A percentile compares a stretch with the other conserved stretches of the same genome.
These are phyloP conservation scores for Pelagophyceae sp. DNA, from an alignment of 352 stramenopile genomes.

Conservation along the genomic window DNA sequence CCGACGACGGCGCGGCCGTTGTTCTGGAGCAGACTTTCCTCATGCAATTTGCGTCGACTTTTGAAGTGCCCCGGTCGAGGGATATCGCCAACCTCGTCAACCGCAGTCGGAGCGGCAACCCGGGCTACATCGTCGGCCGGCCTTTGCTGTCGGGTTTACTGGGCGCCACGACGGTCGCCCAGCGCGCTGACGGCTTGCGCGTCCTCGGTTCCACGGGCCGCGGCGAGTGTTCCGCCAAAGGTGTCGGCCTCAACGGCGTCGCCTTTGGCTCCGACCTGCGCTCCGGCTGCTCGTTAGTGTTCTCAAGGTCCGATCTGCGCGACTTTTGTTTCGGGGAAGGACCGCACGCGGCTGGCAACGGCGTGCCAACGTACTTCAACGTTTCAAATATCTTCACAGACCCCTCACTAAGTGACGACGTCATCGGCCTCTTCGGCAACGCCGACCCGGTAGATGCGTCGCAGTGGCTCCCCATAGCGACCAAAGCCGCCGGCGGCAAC, in stretches of 20 bases:
- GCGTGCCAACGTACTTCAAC: constrained; percentile 16
- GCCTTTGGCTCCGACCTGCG: neutral
- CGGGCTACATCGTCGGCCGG: constrained; percentile 41
- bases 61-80: constrained; percentile 9
- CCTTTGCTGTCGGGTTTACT: constrained; percentile 37
- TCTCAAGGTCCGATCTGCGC: neutral
- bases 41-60: constrained; percentile 27
- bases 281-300: neutral
- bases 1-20: constrained; percentile 7
- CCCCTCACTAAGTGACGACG: neutral
- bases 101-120: constrained; percentile 41
- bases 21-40: constrained; percentile 26
- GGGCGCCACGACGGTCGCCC: neutral
- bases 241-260: neutral
- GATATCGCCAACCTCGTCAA: constrained; percentile 37
- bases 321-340: constrained; percentile 8
- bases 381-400: neutral
- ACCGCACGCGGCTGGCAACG: neutral
- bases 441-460: constrained; percentile 42
- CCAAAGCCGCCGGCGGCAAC: constrained; percentile 9
- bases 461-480: constrained; percentile 41
- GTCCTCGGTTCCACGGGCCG: constrained; percentile 19
- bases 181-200: constrained; percentile 20
- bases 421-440: constrained; percentile 48
- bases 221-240: neutral